Conservation (phyloP, 768 basidiomycete genomes). For the Solioccasus polychromus region DNA sequence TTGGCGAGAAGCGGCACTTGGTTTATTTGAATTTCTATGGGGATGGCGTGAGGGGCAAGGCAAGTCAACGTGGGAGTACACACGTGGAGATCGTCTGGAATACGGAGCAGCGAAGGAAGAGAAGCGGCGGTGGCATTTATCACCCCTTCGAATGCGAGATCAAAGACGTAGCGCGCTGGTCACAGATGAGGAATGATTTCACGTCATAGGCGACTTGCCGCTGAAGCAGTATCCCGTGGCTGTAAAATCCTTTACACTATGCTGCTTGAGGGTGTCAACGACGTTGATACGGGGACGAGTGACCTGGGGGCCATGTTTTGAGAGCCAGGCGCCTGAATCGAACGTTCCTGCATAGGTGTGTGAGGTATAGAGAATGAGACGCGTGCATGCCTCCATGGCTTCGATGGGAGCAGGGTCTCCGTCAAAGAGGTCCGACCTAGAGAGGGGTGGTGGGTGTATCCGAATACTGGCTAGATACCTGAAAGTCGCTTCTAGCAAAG, state of each 20-base stretch:
- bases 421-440: conserved; percentile 31
- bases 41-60: too few species aligned
- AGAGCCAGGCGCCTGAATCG: conserved; percentile 43
- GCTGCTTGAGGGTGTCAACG: conserved; percentile 49
- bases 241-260: conserved; percentile 54
- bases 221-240: conserved; percentile 67
- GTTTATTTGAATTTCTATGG: too few species aligned
- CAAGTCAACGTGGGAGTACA: too few species aligned
- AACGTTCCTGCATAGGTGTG: conserved; percentile 27
- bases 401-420: conserved; percentile 33
- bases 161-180: conserved; percentile 57
- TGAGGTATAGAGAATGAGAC: not conserved
- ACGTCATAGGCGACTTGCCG: too few species aligned
- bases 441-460: not conserved
- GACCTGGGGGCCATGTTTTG: conserved; percentile 35
- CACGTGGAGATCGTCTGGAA: conserved; percentile 57
- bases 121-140: conserved; percentile 47
- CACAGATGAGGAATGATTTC: too few species aligned
- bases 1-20: too few species aligned
- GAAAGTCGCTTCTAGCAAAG: conserved; percentile 3
- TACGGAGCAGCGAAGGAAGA: conserved; percentile 62
- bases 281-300: conserved; percentile 54
- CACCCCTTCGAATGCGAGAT: conserved; percentile 56
- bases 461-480: not conserved
- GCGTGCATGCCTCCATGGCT: conserved; percentile 7